Evolutionary conservation across 2,329 filamentous ascomycete species (phyloP).

Genomic region (Cytospora schulzeri): DNA sequence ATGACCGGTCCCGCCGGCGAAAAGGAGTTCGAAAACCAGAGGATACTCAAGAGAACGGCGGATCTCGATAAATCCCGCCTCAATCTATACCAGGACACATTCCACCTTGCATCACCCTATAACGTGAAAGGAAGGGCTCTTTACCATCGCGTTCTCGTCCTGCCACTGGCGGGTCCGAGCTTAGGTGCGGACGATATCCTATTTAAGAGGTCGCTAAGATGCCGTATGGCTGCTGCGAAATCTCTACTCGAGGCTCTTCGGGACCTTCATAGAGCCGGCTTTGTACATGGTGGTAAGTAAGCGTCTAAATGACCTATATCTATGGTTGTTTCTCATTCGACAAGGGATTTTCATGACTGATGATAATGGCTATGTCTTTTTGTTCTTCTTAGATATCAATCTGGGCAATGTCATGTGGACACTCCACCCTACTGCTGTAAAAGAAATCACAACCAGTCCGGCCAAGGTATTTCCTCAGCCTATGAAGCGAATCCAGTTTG

Average conservation of each 20-base stretch:
- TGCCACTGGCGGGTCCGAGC: not conserved
- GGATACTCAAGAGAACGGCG: not conserved
- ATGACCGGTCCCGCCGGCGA: not conserved
- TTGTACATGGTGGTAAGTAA: not conserved
- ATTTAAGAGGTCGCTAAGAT: not conserved
- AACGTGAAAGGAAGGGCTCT: not conserved
- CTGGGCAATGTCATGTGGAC: too few species aligned
- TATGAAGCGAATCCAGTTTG: too few species aligned
- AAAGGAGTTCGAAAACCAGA: not conserved
- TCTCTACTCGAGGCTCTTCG: not conserved
- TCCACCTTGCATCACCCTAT: not conserved
- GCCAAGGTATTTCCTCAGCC: too few species aligned
- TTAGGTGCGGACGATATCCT: not conserved
- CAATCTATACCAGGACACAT: not conserved
- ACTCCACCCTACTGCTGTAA: too few species aligned
- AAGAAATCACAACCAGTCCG: too few species aligned
- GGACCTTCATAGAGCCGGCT: not conserved
- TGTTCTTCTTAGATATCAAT: too few species aligned
- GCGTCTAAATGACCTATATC: too few species aligned
- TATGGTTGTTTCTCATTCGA: too few species aligned
- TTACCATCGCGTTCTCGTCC: not conserved
- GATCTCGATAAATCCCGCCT: not conserved
- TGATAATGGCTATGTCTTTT: too few species aligned
- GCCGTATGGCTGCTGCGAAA: not conserved
- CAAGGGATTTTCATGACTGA: too few species aligned